Evolutionary conservation across 495 filamentous ascomycete genomes (phyloP).

Genomic region (Penicillium steckii): DNA sequence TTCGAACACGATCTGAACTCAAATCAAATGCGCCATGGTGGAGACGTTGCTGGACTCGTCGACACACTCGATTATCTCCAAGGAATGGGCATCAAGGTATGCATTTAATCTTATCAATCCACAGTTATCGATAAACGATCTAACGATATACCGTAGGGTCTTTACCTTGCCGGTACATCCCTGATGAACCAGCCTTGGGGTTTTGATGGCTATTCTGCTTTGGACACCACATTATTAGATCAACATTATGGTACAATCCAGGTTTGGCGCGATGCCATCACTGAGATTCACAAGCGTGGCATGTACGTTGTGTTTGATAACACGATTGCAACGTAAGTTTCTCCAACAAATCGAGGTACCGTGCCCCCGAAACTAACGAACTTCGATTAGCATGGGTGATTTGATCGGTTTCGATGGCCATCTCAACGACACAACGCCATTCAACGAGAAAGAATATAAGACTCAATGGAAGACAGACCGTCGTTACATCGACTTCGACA

Average conservation of each 20-base stretch:
- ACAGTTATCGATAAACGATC: background rate
- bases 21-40: constrained; percentile 71
- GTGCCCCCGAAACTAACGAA: background rate
- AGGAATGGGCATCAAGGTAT: constrained; percentile 72
- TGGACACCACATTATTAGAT: constrained; percentile 70
- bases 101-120: no score
- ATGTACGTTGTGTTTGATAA: constrained; percentile 76
- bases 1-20: constrained; percentile 67
- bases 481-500: constrained; percentile 60
- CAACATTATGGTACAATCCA: constrained; percentile 64
- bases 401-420: constrained; percentile 67
- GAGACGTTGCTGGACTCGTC: constrained; percentile 62
- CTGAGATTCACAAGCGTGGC: constrained; percentile 60
- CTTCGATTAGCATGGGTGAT: constrained; percentile 53
- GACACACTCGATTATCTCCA: constrained; percentile 71
- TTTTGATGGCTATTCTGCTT: constrained; percentile 62
- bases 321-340: constrained; percentile 64
- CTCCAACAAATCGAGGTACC: background rate
- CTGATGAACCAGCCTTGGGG: constrained; percentile 73
- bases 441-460: constrained; percentile 53
- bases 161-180: constrained; percentile 68
- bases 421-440: constrained; percentile 62
- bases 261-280: constrained; percentile 61
- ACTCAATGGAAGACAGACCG: constrained; percentile 56
- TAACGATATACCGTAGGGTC: constrained; percentile 36